A percentile compares a stretch with the other conserved stretches of the same genome.
These are phyloP conservation scores for Secale cereale DNA, from an alignment of 176 grass and related monocot genomes.

Conservation along the genomic window DNA sequence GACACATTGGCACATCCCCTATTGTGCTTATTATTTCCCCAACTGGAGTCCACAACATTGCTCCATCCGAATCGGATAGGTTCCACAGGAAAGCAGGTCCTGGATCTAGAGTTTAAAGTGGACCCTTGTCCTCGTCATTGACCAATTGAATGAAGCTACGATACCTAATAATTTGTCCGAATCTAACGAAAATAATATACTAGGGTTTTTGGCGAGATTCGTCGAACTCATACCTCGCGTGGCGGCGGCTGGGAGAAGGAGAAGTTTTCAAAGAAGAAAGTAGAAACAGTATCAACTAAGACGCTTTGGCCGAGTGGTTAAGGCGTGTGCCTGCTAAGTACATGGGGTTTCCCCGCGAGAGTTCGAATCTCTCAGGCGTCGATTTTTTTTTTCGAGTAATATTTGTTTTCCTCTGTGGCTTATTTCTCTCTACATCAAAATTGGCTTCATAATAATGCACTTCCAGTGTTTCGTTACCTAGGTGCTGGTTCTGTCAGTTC, in stretches of 20 bases:
- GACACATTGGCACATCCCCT: neutral
- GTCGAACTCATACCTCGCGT: conserved; percentile 57
- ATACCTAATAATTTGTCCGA: neutral
- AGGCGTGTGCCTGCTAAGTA: conserved; percentile 99
- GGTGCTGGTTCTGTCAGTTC: no score
- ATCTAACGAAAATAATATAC: neutral
- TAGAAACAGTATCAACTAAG: no score
- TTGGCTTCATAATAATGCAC: no score
- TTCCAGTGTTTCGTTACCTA: no score
- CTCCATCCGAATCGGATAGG: neutral
- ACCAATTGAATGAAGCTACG: neutral
- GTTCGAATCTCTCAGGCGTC: conserved; percentile 99
- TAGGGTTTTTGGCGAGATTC: neutral
- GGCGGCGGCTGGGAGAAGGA: conserved; percentile 96
- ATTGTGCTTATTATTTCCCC: neutral
- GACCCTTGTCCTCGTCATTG: neutral
- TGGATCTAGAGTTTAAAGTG: no score
- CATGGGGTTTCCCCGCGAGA: conserved; percentile 99
- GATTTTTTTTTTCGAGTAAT: no score
- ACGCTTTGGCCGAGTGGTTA: conserved; percentile 99
- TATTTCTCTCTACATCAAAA: no score
- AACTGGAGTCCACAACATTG: neutral
- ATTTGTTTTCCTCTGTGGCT: no score
- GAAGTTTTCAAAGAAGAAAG: conserved; percentile 18
- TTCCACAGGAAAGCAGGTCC: no score